Conservation (phyloP, 495 filamentous ascomycete genomes). For the Penicillium goetzii region DNA sequence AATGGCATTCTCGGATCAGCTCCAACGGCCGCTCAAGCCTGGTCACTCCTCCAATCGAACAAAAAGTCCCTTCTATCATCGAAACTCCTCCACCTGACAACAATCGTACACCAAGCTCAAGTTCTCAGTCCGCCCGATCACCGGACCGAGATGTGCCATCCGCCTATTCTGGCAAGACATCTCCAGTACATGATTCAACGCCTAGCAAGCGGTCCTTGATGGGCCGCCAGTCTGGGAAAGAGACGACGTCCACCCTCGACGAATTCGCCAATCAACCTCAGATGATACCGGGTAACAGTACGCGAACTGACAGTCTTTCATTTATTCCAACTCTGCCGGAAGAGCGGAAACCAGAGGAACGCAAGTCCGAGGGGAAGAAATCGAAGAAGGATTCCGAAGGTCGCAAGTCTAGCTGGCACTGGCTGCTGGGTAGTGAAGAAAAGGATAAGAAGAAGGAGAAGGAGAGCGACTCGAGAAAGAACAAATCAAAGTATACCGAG, state of each 20-base stretch:
- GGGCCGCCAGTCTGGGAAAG: constrained; percentile 34
- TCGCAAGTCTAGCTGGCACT: constrained; percentile 85
- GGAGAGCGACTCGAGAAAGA: constrained; percentile 63
- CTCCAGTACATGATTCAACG: constrained; percentile 26
- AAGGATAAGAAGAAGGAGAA: constrained; percentile 70
- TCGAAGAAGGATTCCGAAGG: constrained; percentile 63
- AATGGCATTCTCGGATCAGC: constrained; percentile 49
- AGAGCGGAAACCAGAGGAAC: constrained; percentile 66
- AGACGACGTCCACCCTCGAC: constrained; percentile 36
- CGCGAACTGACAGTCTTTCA: constrained; percentile 75
- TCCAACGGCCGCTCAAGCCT: constrained; percentile 54
- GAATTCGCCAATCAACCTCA: constrained; percentile 45
- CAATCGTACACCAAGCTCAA: constrained; percentile 33
- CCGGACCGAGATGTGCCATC: constrained; percentile 53
- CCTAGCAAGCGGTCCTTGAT: constrained; percentile 34
- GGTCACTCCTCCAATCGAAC: constrained; percentile 38
- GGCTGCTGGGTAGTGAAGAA: constrained; percentile 71
- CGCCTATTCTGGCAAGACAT: constrained; percentile 30
- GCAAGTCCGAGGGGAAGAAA: constrained; percentile 65
- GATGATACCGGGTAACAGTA: constrained; percentile 70
- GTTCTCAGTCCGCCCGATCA: constrained; percentile 53
- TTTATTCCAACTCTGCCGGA: constrained; percentile 80
- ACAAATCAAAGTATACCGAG: constrained; percentile 61
- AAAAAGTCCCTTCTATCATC: constrained; percentile 67
- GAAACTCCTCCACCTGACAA: constrained; percentile 62